Base-by-base conservation (phyloP, 1,284 basidiomycete species). In the Tremellales sp. region DNA sequence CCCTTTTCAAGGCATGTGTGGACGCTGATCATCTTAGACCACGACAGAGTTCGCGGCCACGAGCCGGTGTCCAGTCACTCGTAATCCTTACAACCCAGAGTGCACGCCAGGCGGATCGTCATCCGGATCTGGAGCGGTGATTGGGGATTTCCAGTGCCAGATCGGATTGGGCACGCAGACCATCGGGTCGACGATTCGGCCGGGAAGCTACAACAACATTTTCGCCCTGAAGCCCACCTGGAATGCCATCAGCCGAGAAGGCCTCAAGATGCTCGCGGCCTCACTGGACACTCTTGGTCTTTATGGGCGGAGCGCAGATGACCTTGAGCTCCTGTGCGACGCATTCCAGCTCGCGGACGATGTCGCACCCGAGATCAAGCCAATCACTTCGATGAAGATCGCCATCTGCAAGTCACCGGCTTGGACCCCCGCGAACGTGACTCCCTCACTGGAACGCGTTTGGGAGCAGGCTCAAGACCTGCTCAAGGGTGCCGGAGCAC, bases 141-240 rank as follows among this genome's bases (percentile, higher is more conserved):
- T 71, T 3, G 65, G 57, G 2, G 68, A 67, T 35, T 63, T 60
- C 45, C 67, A 71, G 25, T 57, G 60, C 6, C 62, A 56, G 1
- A 43, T 64, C 2, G 46, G 64, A 0, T 53, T 67, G 5, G 67
- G 68, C 15, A 66, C 65, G 21, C 53, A 58, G 53, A 63, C 54
- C 4, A 53, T 42, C 5, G 53, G 48, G 12, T 64, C 61, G 23
- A 64, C 64, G 1, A 64, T 71, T 24, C 53, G 68, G 3, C 68
- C 68, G 0, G 68, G 57, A 24, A 62, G 63, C 3, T 71, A 60
- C 54, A 65, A 64, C 43, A 66, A 66, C 2, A 58, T 71, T 27
- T 65, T 49, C 40, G 65, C 61, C 0, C 23, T 69, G 22, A 71
- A 71, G 53, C 65, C 65, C 4, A 69, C 67, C 1, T 67, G 64